phyloP scores from a whole-genome alignment of 371 early-diverging fungal species.

The Sanchytrium tribonematis region DNA sequence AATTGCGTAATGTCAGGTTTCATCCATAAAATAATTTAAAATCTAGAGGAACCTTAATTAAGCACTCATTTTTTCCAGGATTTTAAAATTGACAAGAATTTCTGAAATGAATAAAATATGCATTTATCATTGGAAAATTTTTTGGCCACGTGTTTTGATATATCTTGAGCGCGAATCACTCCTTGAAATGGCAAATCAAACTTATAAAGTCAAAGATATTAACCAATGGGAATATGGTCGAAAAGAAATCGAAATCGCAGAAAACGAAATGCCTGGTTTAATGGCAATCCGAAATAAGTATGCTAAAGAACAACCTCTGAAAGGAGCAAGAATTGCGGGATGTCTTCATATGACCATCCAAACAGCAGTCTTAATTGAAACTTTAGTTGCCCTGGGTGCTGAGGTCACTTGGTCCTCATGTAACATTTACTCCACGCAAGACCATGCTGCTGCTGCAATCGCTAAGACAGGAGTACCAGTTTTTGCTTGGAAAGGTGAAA shows the following conservation, averaged over 20 bases:
- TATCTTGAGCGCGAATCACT: no score
- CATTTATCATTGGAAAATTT: no score
- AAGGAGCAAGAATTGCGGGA: constrained; percentile 89
- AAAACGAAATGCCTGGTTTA: constrained; percentile 97
- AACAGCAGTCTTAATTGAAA: constrained; percentile 94
- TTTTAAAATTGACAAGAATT: no score
- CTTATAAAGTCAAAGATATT: constrained; percentile 6
- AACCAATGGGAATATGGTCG: constrained; percentile 21
- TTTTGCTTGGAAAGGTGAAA: constrained; percentile 88
- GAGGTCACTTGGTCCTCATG: constrained; percentile 90
- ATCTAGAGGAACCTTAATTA: no score
- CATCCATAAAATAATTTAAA: no score
- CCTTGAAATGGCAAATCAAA: not conserved
- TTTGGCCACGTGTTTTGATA: no score
- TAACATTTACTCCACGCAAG: constrained; percentile 97
- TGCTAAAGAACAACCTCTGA: constrained; percentile 60
- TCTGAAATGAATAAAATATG: no score
- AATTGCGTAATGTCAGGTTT: no score
- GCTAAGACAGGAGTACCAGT: constrained; percentile 24
- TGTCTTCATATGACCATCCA: constrained; percentile 98
- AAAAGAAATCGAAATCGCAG: constrained; percentile 76
- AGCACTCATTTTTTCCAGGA: no score
- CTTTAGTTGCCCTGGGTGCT: constrained; percentile 77
- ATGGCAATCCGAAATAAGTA: constrained; percentile 76
- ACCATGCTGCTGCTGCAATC: constrained; percentile 49